These are phyloP conservation scores for Anthracocystis panici-leucophaei DNA, from an alignment of 1,284 basidiomycete genomes.

Conservation along the genomic window DNA sequence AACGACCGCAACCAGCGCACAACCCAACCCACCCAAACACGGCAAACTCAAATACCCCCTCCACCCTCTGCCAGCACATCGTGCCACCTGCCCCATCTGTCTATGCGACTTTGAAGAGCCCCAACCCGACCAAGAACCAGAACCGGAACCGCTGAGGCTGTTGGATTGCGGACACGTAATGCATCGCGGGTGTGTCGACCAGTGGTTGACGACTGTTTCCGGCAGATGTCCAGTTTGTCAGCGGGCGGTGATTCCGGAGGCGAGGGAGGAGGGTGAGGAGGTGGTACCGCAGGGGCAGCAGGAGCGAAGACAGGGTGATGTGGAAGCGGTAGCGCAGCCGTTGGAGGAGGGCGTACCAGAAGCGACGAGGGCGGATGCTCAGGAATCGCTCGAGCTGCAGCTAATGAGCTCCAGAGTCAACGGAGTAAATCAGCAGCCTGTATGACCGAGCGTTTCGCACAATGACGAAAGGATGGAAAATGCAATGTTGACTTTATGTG, in stretches of 20 bases:
- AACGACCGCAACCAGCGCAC: neutral
- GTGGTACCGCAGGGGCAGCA: neutral
- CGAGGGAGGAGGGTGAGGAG: neutral
- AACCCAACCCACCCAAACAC: neutral
- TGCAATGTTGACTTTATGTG: too few species aligned
- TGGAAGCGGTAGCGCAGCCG: neutral
- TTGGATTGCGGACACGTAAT: constrained; percentile 60
- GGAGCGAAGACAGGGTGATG: neutral
- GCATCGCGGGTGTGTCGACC: constrained; percentile 58
- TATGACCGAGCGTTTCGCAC: neutral
- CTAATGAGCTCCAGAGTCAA: neutral
- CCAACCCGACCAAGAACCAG: constrained; percentile 15
- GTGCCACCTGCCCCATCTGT: constrained; percentile 64
- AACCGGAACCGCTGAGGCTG: constrained; percentile 56
- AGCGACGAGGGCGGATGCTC: neutral
- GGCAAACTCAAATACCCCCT: constrained; percentile 52
- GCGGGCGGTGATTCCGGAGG: constrained; percentile 35
- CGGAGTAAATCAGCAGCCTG: neutral
- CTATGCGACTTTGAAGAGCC: constrained; percentile 60
- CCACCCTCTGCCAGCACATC: constrained; percentile 55
- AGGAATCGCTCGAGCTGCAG: constrained; percentile 29
- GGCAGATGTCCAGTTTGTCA: constrained; percentile 64
- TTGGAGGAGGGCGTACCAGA: neutral
- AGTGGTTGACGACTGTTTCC: constrained; percentile 60
- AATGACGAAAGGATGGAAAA: neutral